Percentiles rank a stretch among this genome's conserved stretches.
These are phyloP conservation scores for Chalaropsis ovoidea DNA, from an alignment of 2,329 filamentous ascomycete genomes.

Conservation along the genomic window DNA sequence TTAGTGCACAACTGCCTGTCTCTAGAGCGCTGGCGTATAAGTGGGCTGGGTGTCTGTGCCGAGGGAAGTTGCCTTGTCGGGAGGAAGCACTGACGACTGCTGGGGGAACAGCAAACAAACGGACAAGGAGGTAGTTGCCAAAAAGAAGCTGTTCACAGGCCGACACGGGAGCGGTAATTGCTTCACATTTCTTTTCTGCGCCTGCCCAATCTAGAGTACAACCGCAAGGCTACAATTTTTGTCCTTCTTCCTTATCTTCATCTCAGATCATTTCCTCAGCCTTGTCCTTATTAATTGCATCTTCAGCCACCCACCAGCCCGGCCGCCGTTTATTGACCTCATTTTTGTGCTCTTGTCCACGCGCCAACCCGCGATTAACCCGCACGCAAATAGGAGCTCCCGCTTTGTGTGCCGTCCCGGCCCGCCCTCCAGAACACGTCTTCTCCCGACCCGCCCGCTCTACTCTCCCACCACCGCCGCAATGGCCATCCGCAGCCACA, in stretches of 20 bases:
- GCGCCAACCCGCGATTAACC: neutral
- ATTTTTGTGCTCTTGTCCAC: neutral
- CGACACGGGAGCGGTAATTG: neutral
- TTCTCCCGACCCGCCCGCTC: neutral
- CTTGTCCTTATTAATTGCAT: neutral
- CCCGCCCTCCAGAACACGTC: neutral
- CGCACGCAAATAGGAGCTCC: neutral
- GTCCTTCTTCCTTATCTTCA: neutral
- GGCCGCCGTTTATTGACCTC: neutral
- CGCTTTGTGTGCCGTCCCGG: neutral
- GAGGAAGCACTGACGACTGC: neutral
- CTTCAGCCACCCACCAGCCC: neutral
- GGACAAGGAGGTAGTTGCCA: conserved; percentile 11
- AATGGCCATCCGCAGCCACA: conserved; percentile 19
- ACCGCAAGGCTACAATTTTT: neutral
- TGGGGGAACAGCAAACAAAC: neutral
- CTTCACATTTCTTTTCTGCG: neutral
- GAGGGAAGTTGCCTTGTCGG: neutral
- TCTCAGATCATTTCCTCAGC: neutral
- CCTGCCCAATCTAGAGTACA: too few relatives aligned
- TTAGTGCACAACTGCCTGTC: neutral
- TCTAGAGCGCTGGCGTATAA: neutral
- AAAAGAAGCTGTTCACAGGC: conserved; percentile 2
- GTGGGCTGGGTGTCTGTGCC: conserved; percentile 2
- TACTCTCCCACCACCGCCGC: neutral